Evolutionary conservation across 2,329 filamentous ascomycete genomes (phyloP).

Genomic region (Huntiella abstrusa): DNA sequence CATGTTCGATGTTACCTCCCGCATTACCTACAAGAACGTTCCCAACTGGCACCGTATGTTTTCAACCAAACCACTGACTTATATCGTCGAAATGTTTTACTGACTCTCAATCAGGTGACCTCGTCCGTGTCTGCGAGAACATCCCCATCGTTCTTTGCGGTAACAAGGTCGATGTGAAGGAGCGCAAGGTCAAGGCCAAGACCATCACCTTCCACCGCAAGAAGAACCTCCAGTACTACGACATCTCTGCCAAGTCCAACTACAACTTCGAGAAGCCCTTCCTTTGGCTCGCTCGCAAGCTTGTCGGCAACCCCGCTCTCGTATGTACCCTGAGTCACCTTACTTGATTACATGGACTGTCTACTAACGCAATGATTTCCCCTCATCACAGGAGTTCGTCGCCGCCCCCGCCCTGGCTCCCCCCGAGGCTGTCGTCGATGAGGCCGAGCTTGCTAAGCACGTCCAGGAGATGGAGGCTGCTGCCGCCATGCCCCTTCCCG

Average conservation of each 20-base stretch:
- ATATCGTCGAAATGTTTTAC: background rate
- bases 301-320: constrained; percentile 78
- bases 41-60: constrained; percentile 99
- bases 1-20: constrained; percentile 99
- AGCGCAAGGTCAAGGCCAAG: constrained; percentile 99
- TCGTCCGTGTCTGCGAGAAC: constrained; percentile 98
- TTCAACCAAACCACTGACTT: background rate
- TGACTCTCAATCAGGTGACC: constrained; percentile 47
- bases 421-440: constrained; percentile 78
- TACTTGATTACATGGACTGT: background rate
- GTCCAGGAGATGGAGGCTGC: constrained; percentile 75
- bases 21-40: constrained; percentile 99
- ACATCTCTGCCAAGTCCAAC: constrained; percentile 98
- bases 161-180: constrained; percentile 99
- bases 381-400: constrained; percentile 67
- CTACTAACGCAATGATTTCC: background rate
- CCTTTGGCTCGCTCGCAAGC: constrained; percentile 97
- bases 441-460: constrained; percentile 63
- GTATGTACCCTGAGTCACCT: constrained; percentile 30
- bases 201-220: constrained; percentile 99
- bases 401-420: constrained; percentile 87
- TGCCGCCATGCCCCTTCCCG: constrained; percentile 68
- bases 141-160: constrained; percentile 95
- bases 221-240: constrained; percentile 99
- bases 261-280: constrained; percentile 99